Percentiles rank a stretch among this genome's conserved stretches.
Evolutionary conservation across 768 basidiomycete species (phyloP).

Genomic region (Termitomyces heimii): DNA sequence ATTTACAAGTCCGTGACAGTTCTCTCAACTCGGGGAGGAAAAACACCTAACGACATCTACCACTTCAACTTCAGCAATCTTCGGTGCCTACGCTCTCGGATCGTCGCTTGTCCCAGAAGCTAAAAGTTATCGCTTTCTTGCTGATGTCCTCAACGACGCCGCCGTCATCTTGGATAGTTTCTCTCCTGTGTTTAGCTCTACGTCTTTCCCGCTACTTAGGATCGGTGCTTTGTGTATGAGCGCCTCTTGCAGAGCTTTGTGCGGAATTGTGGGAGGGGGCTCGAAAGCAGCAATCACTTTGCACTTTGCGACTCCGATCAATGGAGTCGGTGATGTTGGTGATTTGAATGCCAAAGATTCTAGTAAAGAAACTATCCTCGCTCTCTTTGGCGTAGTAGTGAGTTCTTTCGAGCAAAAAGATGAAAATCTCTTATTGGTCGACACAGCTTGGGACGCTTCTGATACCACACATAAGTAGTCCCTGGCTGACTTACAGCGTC

Average conservation of each 20-base stretch:
- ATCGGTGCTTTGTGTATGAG: constrained; percentile 50
- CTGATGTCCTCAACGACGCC: constrained; percentile 60
- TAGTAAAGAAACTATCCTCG: constrained; percentile 67
- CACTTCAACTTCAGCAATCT: constrained; percentile 42
- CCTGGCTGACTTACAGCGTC: constrained; percentile 40
- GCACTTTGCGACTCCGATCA: constrained; percentile 52
- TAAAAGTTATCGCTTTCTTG: constrained; percentile 62
- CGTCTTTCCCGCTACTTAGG: constrained; percentile 34
- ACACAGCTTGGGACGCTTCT: constrained; percentile 55
- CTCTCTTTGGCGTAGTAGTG: constrained; percentile 63
- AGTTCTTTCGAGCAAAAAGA: constrained; percentile 13
- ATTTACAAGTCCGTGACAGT: constrained; percentile 45
- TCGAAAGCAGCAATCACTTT: constrained; percentile 66
- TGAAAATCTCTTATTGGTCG: neutral
- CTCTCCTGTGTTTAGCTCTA: constrained; percentile 45
- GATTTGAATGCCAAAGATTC: constrained; percentile 70
- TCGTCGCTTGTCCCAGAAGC: constrained; percentile 65
- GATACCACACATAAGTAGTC: constrained; percentile 47
- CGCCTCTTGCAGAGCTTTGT: constrained; percentile 52
- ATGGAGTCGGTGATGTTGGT: constrained; percentile 55
- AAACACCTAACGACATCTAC: neutral
- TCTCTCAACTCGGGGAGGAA: neutral
- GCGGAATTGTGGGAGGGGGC: constrained; percentile 59
- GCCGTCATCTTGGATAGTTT: constrained; percentile 55
- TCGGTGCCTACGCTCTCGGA: constrained; percentile 56